A percentile compares a stretch with the other conserved stretches of the same genome.
These are phyloP conservation scores for Sporisorium exsertum DNA, from an alignment of 1,284 basidiomycete genomes.

Conservation along the genomic window DNA sequence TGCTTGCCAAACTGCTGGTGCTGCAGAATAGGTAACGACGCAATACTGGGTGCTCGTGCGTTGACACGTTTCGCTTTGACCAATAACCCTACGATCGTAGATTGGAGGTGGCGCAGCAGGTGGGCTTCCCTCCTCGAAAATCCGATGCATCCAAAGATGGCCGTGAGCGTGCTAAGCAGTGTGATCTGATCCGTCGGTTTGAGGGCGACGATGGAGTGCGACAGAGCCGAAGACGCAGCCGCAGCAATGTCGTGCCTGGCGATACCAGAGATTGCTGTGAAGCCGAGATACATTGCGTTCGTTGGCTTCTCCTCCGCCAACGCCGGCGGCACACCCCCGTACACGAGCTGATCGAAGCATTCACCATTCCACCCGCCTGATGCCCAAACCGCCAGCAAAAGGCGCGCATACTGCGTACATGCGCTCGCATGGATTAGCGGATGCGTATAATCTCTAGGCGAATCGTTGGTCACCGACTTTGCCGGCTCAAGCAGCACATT, in stretches of 20 bases:
- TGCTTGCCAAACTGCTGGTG: constrained; percentile 29
- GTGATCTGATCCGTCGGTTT: constrained; percentile 63
- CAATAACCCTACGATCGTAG: constrained; percentile 53
- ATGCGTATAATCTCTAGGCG: constrained; percentile 67
- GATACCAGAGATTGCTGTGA: constrained; percentile 55
- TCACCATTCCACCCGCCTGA: constrained; percentile 67
- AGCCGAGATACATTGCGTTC: constrained; percentile 45
- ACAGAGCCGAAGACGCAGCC: constrained; percentile 55
- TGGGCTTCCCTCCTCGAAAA: constrained; percentile 61
- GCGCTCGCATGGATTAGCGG: constrained; percentile 64
- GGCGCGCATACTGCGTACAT: constrained; percentile 63
- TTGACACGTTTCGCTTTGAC: constrained; percentile 36
- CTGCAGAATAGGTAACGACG: constrained; percentile 35
- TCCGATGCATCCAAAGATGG: constrained; percentile 62
- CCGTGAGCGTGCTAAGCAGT: constrained; percentile 55
- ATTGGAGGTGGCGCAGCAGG: constrained; percentile 58
- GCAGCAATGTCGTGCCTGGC: constrained; percentile 62
- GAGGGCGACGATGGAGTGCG: constrained; percentile 59
- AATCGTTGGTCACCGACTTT: constrained; percentile 61
- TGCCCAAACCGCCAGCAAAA: constrained; percentile 66
- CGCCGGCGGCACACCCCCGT: constrained; percentile 64
- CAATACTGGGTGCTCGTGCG: constrained; percentile 18
- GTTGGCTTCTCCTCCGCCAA: constrained; percentile 57
- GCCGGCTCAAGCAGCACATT: constrained; percentile 56
- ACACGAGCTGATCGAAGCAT: constrained; percentile 67